These are phyloP conservation scores for Aspergillus ibericus DNA, from an alignment of 2,329 filamentous ascomycete genomes.

Conservation along the genomic window DNA sequence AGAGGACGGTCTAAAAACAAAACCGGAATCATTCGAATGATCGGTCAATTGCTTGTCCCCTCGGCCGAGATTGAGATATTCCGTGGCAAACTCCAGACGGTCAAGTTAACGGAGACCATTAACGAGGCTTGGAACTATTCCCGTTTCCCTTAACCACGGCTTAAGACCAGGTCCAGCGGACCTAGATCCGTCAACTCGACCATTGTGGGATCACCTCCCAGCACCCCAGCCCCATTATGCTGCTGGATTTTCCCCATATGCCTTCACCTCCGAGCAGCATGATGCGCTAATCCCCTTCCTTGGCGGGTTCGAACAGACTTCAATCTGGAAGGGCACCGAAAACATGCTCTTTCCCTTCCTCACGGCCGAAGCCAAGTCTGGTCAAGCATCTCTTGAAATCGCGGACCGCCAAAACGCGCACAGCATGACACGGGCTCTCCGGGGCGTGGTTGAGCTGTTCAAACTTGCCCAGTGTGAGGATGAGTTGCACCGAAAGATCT, in stretches of 20 bases:
- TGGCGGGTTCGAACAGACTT: too few species aligned
- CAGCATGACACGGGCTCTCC: constrained; percentile 1
- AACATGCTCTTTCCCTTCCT: constrained; percentile 7
- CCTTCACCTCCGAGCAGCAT: background rate
- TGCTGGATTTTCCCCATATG: background rate
- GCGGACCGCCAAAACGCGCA: constrained; percentile 9
- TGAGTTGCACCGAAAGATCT: constrained; percentile 5
- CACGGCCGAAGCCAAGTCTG: background rate
- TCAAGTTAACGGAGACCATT: background rate
- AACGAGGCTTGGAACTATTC: background rate
- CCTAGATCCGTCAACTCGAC: too few species aligned
- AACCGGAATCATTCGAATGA: background rate
- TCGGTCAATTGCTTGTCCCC: background rate
- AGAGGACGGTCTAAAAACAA: background rate
- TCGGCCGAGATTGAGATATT: background rate
- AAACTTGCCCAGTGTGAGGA: background rate
- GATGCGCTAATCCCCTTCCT: background rate
- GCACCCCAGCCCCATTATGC: constrained; percentile 3
- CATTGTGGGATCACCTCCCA: background rate
- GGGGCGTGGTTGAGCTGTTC: constrained; percentile 4
- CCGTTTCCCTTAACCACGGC: too few species aligned
- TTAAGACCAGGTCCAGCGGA: too few species aligned
- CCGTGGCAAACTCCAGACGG: background rate
- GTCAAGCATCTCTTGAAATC: too few species aligned
- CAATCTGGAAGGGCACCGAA: background rate